phyloP scores from a whole-genome alignment of 129 eudicot species.

The Glebionis coronaria region DNA sequence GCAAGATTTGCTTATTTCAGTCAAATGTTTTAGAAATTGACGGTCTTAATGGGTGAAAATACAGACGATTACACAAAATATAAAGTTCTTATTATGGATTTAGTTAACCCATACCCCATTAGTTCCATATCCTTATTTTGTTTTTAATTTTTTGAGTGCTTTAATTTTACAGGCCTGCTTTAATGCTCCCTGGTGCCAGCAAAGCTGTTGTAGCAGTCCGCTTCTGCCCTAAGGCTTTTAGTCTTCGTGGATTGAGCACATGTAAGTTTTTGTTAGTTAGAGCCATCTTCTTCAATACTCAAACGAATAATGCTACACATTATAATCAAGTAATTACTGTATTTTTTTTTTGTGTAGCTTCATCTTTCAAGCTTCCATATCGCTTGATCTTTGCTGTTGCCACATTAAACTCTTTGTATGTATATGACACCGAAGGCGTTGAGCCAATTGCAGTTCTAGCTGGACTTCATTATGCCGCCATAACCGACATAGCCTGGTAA shows the following conservation, averaged over 20 bases:
- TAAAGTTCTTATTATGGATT: neutral
- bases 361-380: conserved; percentile 86
- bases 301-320: neutral
- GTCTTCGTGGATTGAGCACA: conserved; percentile 53
- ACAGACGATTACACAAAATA: too few species aligned
- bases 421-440: conserved; percentile 80
- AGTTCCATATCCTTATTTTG: neutral
- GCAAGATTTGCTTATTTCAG: conserved; percentile 36
- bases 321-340: neutral
- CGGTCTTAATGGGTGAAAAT: too few species aligned
- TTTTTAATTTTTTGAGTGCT: conserved; percentile 9
- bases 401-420: conserved; percentile 80
- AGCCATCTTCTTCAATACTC: conserved; percentile 10
- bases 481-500: conserved; percentile 95
- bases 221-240: conserved; percentile 80
- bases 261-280: conserved; percentile 28
- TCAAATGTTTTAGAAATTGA: neutral
- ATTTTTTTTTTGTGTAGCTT: conserved; percentile 47
- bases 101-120: neutral
- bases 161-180: conserved; percentile 67
- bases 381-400: conserved; percentile 90
- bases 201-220: conserved; percentile 96
- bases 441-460: conserved; percentile 85
- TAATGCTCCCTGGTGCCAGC: conserved; percentile 97
- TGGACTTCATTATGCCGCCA: conserved; percentile 97